These are phyloP conservation scores for Acrodontium crateriforme DNA, from an alignment of 2,329 filamentous ascomycete genomes.

Conservation along the genomic window DNA sequence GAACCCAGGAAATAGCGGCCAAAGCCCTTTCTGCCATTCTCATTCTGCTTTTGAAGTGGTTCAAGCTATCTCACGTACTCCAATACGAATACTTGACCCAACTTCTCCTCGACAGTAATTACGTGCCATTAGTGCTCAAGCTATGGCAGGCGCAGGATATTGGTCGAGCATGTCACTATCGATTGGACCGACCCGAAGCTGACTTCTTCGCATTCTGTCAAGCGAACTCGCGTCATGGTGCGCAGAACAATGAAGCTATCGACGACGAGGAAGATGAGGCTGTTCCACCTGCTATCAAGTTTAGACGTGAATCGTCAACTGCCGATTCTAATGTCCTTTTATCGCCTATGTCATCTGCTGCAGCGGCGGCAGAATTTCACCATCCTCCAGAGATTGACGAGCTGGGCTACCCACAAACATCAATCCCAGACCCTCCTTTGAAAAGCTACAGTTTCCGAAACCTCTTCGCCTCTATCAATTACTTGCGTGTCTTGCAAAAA, in stretches of 20 bases:
- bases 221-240: slow-evolving; percentile 47
- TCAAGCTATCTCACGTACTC: slow-evolving; percentile 84
- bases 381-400: slow-evolving; percentile 60
- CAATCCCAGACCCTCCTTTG: slow-evolving; percentile 60
- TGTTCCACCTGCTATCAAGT: slow-evolving; percentile 66
- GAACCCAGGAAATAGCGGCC: slow-evolving; percentile 72
- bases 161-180: slow-evolving; percentile 76
- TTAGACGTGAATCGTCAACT: slow-evolving; percentile 31
- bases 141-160: slow-evolving; percentile 90
- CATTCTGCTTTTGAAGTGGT: slow-evolving; percentile 85
- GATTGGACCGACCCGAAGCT: slow-evolving; percentile 66
- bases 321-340: slow-evolving; percentile 11
- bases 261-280: slow-evolving; percentile 49
- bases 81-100: slow-evolving; percentile 96
- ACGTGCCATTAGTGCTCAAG: slow-evolving; percentile 82
- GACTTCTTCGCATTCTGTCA: slow-evolving; percentile 91
- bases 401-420: slow-evolving; percentile 63
- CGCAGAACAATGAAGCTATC: slow-evolving; percentile 8
- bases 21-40: slow-evolving; percentile 88
- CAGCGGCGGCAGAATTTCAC: slow-evolving; percentile 13
- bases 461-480: slow-evolving; percentile 91
- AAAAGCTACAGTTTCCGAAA: slow-evolving; percentile 86
- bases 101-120: slow-evolving; percentile 85
- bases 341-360: slow-evolving; percentile 22
- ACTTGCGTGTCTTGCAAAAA: slow-evolving; percentile 92